Percentiles rank a stretch among this genome's conserved stretches.
Conservation (phyloP, 2,329 filamentous ascomycete genomes). For the Cladosporium colombiae region DNA sequence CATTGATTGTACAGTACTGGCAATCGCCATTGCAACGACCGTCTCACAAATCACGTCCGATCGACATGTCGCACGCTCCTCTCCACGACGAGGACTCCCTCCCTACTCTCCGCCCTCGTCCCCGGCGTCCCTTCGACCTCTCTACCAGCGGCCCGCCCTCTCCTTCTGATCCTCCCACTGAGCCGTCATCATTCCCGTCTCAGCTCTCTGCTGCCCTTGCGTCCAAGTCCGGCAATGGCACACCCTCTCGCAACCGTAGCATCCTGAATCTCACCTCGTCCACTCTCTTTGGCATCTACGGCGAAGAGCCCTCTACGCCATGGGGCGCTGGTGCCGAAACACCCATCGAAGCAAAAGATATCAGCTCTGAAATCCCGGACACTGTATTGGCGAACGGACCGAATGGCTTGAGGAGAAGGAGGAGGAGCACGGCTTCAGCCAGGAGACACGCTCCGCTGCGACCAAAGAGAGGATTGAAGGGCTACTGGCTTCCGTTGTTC, state of each 20-base stretch:
- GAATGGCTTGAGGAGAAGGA: slow-evolving; percentile 26
- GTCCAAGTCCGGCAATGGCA: slow-evolving; percentile 38
- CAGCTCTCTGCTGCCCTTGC: slow-evolving; percentile 17
- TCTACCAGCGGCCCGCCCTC: slow-evolving; percentile 48
- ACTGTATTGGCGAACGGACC: slow-evolving; percentile 24
- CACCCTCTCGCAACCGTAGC: slow-evolving; percentile 68
- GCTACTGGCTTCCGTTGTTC: slow-evolving; percentile 46
- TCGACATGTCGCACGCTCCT: slow-evolving; percentile 31
- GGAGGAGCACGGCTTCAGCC: slow-evolving; percentile 30
- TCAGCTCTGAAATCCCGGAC: slow-evolving; percentile 28
- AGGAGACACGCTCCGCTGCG: slow-evolving; percentile 24
- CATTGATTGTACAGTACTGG: neutral
- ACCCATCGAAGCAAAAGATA: slow-evolving; percentile 20
- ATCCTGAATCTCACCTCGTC: slow-evolving; percentile 84
- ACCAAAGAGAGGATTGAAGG: slow-evolving; percentile 30
- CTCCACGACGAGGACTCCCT: slow-evolving; percentile 28
- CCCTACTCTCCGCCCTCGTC: slow-evolving; percentile 54
- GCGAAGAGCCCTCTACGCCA: slow-evolving; percentile 55
- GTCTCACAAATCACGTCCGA: neutral
- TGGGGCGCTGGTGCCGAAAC: slow-evolving; percentile 67
- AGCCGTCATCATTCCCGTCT: slow-evolving; percentile 23
- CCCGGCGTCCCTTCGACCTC: slow-evolving; percentile 70
- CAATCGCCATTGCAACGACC: neutral
- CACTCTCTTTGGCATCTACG: slow-evolving; percentile 90
- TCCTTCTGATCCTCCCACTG: slow-evolving; percentile 28